Evolutionary conservation across 768 basidiomycete species (phyloP).

Genomic region (Mrakia blollopis): DNA sequence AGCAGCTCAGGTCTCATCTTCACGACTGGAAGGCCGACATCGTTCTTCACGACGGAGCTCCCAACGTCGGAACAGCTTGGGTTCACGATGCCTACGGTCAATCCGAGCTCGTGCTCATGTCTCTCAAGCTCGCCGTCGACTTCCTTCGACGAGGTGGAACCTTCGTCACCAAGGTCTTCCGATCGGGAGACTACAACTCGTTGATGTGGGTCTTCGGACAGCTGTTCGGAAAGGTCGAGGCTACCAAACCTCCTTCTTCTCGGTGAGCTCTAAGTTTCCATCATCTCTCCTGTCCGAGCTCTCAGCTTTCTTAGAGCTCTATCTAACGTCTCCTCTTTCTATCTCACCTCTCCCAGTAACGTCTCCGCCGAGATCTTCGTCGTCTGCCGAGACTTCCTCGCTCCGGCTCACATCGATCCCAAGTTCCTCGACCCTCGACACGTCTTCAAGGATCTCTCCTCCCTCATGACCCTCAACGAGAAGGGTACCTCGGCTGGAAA

Average conservation of each 20-base stretch:
- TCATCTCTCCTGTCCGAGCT: not conserved
- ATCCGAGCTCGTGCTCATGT: slow-evolving; percentile 92
- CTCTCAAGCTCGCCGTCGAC: slow-evolving; percentile 88
- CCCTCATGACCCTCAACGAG: slow-evolving; percentile 38
- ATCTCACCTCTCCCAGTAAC: slow-evolving; percentile 59
- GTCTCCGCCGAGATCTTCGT: slow-evolving; percentile 99
- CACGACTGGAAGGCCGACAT: slow-evolving; percentile 99
- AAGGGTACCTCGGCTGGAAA: slow-evolving; percentile 55
- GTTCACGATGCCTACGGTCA: slow-evolving; percentile 97
- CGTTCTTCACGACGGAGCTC: slow-evolving; percentile 97
- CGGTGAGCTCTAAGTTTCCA: slow-evolving; percentile 55
- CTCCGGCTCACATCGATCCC: slow-evolving; percentile 92
- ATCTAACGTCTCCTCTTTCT: not conserved
- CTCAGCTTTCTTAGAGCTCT: not conserved
- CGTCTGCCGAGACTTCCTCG: slow-evolving; percentile 88
- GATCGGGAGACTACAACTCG: slow-evolving; percentile 96
- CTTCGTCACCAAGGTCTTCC: slow-evolving; percentile 97
- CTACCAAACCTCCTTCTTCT: slow-evolving; percentile 96
- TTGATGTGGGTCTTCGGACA: slow-evolving; percentile 99
- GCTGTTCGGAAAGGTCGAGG: slow-evolving; percentile 91
- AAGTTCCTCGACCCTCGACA: slow-evolving; percentile 96
- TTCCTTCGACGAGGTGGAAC: slow-evolving; percentile 89
- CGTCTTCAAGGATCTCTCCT: slow-evolving; percentile 86
- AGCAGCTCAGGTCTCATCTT: slow-evolving; percentile 74
- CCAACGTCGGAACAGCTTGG: slow-evolving; percentile 99